Evolutionary conservation across 768 basidiomycete genomes (phyloP).

Genomic region (Albatrellus ellisii): DNA sequence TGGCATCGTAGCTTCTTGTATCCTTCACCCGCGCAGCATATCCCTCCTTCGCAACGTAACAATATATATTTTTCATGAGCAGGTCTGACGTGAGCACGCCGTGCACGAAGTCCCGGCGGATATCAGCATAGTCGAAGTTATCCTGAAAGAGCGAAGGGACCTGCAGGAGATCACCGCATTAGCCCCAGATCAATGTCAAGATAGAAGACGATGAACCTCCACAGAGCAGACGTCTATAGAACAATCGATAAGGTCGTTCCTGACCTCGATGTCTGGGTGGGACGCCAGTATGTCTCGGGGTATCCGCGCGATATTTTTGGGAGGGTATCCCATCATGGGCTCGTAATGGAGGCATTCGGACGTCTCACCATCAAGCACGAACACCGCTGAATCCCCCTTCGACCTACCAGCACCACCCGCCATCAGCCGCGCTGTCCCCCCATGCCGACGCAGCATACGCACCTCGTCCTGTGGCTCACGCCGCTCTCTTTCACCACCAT

Average conservation of each 20-base stretch:
- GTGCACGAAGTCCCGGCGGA: constrained; percentile 87
- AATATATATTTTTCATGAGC: constrained; percentile 88
- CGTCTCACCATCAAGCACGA: constrained; percentile 63
- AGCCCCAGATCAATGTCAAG: neutral
- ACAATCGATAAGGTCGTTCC: constrained; percentile 81
- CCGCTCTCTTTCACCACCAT: constrained; percentile 84
- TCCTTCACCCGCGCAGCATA: constrained; percentile 93
- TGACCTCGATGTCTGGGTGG: constrained; percentile 74
- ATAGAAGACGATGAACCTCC: constrained; percentile 41
- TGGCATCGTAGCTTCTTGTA: constrained; percentile 79
- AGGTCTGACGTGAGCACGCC: constrained; percentile 91
- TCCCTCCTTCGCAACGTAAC: constrained; percentile 76
- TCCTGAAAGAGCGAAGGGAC: constrained; percentile 95
- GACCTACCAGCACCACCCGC: constrained; percentile 29
- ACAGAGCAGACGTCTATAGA: constrained; percentile 90
- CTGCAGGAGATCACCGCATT: constrained; percentile 24
- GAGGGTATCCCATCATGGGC: constrained; percentile 57
- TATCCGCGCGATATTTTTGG: constrained; percentile 42
- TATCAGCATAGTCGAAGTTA: constrained; percentile 94
- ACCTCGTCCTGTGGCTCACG: constrained; percentile 62
- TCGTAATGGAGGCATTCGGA: constrained; percentile 82
- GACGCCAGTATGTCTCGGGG: constrained; percentile 65
- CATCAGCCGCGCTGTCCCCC: neutral
- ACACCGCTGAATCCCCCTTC: constrained; percentile 60
- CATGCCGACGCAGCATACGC: constrained; percentile 15